Base-by-base conservation (phyloP, 148 eudicot genomes). In the Amaranthus cruentus region DNA sequence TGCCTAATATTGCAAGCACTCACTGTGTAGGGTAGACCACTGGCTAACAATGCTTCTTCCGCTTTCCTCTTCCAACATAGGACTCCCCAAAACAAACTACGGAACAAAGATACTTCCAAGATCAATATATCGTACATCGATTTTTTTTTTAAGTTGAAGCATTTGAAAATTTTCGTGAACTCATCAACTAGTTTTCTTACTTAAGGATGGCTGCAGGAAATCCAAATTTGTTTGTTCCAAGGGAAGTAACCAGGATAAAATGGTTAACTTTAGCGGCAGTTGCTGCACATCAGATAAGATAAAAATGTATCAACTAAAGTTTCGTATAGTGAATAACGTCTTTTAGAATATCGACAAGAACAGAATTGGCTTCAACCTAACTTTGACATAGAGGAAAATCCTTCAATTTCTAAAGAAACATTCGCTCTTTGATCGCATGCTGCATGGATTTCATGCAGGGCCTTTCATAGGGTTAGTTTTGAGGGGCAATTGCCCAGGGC, bases 1-100 rank as follows among this genome's bases (percentile, higher is more conserved):
- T 9, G 51, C 42, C 49, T 57, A 51, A 59, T 54, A 62, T 42
- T 18, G 9, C 44, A 56, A 53, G 71, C 77, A 84, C 98, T 90
- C 83, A 93, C 96, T 10, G 96, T 84, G 80, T 86, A 93, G 47
- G 98, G 91, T 79, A 93, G 90, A 69, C 98, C 96, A 81, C 98
- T 93, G 56, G 90, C 90, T 69, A 93, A 82, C 47, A 93, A 85
- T 51, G 87, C 93, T 85, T 87, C 93, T 85, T 93, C 98, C 4
- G 98, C 96, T 82, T 89, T 93, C 81, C 96, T 83, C 85, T 93
- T 93, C 98, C 98, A 93, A 9, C 75, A 44, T 62, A 93, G 84
- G 75, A 93, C 98, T 72, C 98, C 98, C 98, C 98, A 93, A 74
- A 93, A 93, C 86, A 93, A 86, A 81, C 98, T 92, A 71, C 68